Percentiles rank a stretch among this genome's conserved stretches.
phyloP scores from a whole-genome alignment of 164 flowering plant genomes.

The Chloranthus sessilifolius region DNA sequence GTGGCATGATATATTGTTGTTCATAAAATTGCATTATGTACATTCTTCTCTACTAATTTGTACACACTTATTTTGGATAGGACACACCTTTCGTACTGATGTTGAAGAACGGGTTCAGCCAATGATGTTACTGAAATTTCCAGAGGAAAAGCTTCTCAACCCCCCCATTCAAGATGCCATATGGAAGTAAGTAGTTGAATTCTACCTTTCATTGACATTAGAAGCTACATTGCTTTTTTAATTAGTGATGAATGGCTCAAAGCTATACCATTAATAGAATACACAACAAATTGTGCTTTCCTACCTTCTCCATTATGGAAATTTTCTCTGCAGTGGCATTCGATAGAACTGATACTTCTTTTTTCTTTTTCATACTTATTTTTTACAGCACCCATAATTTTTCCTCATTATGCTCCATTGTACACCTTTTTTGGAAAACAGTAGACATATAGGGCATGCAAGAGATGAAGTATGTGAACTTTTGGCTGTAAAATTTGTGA shows the following conservation, averaged over 20 bases:
- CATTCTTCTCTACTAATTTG: too few relatives aligned
- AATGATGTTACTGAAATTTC: background rate
- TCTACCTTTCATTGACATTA: background rate
- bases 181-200: slow-evolving; percentile 17
- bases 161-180: slow-evolving; percentile 6
- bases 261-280: background rate
- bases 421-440: background rate
- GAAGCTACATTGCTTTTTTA: background rate
- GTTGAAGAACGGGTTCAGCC: too few relatives aligned
- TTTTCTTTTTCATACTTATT: too few relatives aligned
- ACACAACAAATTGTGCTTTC: background rate
- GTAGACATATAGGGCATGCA: background rate
- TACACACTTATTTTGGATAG: too few relatives aligned
- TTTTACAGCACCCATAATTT: too few relatives aligned
- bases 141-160: background rate
- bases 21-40: background rate
- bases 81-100: too few relatives aligned
- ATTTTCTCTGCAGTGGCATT: background rate
- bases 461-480: background rate
- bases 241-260: background rate
- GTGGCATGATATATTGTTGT: too few relatives aligned
- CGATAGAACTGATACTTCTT: too few relatives aligned
- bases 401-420: too few relatives aligned
- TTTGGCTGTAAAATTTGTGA: background rate
- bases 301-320: background rate